phyloP scores from a whole-genome alignment of 495 filamentous ascomycete species.

The Sphaerosporella brunnea region DNA sequence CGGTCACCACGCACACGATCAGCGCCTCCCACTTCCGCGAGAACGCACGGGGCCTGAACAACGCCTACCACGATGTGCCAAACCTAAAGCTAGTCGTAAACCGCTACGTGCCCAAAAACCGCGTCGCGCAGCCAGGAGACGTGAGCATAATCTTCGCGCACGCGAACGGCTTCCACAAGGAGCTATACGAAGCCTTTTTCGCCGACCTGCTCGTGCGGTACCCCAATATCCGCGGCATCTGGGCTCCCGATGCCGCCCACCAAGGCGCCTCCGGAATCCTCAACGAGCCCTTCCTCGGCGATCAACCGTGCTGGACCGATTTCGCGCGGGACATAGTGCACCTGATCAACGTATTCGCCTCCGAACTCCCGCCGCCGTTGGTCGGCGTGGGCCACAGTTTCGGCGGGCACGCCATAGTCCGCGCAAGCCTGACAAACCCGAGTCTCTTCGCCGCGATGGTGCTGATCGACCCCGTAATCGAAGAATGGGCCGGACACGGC shows the following conservation, averaged over 20 bases:
- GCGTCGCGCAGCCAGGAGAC: constrained; percentile 44
- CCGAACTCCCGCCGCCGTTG: constrained; percentile 70
- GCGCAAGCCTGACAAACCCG: constrained; percentile 52
- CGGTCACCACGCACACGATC: constrained; percentile 13
- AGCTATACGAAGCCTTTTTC: constrained; percentile 79
- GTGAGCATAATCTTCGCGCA: constrained; percentile 70
- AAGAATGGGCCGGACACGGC: constrained; percentile 20
- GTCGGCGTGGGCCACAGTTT: constrained; percentile 82
- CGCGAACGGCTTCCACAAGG: constrained; percentile 88
- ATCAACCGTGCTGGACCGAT: constrained; percentile 80
- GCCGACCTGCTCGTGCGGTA: constrained; percentile 49
- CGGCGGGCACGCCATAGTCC: constrained; percentile 51
- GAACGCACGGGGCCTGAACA: constrained; percentile 40
- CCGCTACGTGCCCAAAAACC: constrained; percentile 43
- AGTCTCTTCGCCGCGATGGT: constrained; percentile 60
- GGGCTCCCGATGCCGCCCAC: constrained; percentile 67
- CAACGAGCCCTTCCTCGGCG: constrained; percentile 55
- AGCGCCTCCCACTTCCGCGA: constrained; percentile 45
- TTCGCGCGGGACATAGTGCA: constrained; percentile 74
- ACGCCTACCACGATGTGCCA: constrained; percentile 43
- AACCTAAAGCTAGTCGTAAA: constrained; percentile 54
- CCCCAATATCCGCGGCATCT: constrained; percentile 61
- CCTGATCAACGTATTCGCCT: constrained; percentile 67
- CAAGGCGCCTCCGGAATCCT: constrained; percentile 59
- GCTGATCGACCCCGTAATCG: constrained; percentile 66